A percentile compares a stretch with the other conserved stretches of the same genome.
Conservation (phyloP, 345 rosid genomes). For the Gossypium ekmanianum region DNA sequence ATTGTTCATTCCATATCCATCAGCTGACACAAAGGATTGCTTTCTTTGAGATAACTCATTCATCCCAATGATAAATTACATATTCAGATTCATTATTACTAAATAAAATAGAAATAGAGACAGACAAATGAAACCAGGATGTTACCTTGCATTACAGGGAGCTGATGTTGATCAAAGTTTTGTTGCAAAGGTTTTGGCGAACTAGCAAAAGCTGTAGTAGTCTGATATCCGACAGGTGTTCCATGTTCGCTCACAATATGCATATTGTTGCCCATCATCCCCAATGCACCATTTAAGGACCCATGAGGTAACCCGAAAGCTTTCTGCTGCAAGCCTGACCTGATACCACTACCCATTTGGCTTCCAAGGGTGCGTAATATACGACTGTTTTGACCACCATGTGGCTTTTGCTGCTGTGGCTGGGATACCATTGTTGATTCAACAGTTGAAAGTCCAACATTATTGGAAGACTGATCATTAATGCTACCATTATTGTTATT, state of each 20-base stretch:
- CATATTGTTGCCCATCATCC: slow-evolving; percentile 50
- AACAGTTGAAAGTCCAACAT: slow-evolving; percentile 60
- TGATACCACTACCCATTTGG: slow-evolving; percentile 55
- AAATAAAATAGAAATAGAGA: slow-evolving; percentile 15
- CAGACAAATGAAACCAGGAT: slow-evolving; percentile 2
- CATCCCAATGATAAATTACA: slow-evolving; percentile 19
- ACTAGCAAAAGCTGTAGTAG: slow-evolving; percentile 43
- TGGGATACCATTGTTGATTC: slow-evolving; percentile 61
- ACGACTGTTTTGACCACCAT: slow-evolving; percentile 62
- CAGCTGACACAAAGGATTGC: slow-evolving; percentile 47
- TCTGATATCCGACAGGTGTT: slow-evolving; percentile 52
- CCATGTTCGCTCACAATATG: slow-evolving; percentile 50
- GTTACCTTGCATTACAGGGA: slow-evolving; percentile 59
- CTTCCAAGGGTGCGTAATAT: slow-evolving; percentile 64
- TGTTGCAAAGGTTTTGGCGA: slow-evolving; percentile 60
- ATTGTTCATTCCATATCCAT: slow-evolving; percentile 52
- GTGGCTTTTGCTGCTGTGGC: slow-evolving; percentile 65
- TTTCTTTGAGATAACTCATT: slow-evolving; percentile 19
- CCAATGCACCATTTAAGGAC: slow-evolving; percentile 56
- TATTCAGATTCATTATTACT: slow-evolving; percentile 9
- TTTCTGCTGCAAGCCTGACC: slow-evolving; percentile 73
- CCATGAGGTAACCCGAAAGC: slow-evolving; percentile 60
- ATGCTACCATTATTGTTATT: slow-evolving; percentile 35
- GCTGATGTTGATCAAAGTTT: slow-evolving; percentile 66
- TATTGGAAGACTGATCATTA: slow-evolving; percentile 43